Base-by-base conservation (phyloP, 2,329 filamentous ascomycete species). In the Hypomyces rosellus region DNA sequence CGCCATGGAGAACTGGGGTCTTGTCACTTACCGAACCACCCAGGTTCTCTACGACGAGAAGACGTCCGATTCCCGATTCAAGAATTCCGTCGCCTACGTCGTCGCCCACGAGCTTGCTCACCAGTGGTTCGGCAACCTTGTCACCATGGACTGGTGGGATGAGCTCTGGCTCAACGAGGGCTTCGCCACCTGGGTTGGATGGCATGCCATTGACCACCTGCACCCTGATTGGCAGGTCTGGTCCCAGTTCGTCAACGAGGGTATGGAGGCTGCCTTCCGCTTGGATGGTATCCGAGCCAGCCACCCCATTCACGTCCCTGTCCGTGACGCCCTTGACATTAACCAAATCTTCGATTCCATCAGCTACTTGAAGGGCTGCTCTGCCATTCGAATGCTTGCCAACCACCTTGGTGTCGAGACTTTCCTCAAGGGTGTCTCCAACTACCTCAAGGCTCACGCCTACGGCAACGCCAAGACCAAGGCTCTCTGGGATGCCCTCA, bases 321-420 rank as follows among this genome's bases (percentile, higher is more conserved):
- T 99, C 30, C 85, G 84, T 60, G 91, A 96, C 66, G 93, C 91
- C 30, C 80, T 97, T 11, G 93, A 97, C 60, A 89, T 97, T 57
- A 95, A 97, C 68, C 93, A 99, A 69, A 95, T 97, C 57, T 99
- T 99, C 64, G 93, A 99, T 67, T 82, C 86, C 66, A 97, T 99
- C 70, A 95, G 88, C 70, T 99, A 97, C 66, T 77, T 95, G 55
- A 97, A 99, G 74, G 93, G 93, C 34, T 95, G 89, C 72, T 96
- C 92, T 2, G 88, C 93, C 53, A 93, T 99, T 63, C 87, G 93
- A 63, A 99, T 99, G 93, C 73, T 99, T 61, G 92, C 89, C 59
- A 85, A 86, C 61, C 88, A 97, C 67, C 81, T 99, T 15, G 90
- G 90, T 13, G 84, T 87, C 47, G 84, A 96, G 62, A 87, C 82